phyloP scores from a whole-genome alignment of 176 grass and related monocot species.

The Rhynchospora breviuscula region DNA sequence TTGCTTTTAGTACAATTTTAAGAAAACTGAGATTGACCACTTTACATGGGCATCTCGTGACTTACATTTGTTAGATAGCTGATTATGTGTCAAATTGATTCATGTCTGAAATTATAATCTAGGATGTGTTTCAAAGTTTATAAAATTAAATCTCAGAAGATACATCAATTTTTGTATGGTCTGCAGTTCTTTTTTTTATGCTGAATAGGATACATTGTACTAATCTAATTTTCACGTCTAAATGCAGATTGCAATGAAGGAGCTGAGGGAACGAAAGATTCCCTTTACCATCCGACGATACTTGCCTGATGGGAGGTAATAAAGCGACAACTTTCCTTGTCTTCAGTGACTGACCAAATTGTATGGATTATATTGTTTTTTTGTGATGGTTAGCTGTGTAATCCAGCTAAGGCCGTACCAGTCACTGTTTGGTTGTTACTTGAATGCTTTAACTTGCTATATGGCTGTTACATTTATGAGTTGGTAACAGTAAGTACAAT shows the following conservation, averaged over 20 bases:
- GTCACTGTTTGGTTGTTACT: too few species aligned
- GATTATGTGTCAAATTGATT: not conserved
- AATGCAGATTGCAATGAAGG: not conserved
- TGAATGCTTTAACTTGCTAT: too few species aligned
- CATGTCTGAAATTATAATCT: not conserved
- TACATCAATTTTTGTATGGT: too few species aligned
- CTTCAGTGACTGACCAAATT: not conserved
- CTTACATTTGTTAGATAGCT: not conserved
- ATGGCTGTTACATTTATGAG: too few species aligned
- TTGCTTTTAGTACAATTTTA: not conserved
- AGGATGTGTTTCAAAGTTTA: too few species aligned
- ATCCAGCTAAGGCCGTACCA: too few species aligned
- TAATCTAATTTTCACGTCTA: not conserved
- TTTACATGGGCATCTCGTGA: not conserved
- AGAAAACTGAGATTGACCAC: not conserved
- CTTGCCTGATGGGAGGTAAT: slow-evolving; percentile 79
- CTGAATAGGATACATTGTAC: not conserved
- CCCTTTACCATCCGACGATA: slow-evolving; percentile 64
- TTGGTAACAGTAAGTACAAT: too few species aligned
- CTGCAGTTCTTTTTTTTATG: not conserved
- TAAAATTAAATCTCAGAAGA: too few species aligned
- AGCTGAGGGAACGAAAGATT: not conserved
- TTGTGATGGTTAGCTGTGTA: not conserved
- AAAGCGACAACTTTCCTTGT: not conserved
- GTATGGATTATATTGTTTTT: not conserved